Base-by-base conservation (phyloP, 106 monocot species). In the Platanthera zijinensis region DNA sequence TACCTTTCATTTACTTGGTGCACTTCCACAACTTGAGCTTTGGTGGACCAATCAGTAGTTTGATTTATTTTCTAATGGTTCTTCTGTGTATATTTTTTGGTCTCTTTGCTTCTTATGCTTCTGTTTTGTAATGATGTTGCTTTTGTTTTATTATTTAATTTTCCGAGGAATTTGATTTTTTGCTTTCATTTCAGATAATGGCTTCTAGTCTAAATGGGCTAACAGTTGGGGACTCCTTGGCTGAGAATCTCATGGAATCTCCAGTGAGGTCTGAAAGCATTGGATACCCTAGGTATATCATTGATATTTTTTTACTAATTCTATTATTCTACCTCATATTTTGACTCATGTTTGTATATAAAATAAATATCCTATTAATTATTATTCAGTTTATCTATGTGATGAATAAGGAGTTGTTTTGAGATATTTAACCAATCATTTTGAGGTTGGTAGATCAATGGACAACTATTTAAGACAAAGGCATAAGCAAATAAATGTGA, bases 191-290 rank as follows among this genome's bases (percentile, higher is more conserved):
- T 76, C 84, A 96, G 96, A 91, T 97, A 71, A 97, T 97, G 93
- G 97, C 97, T 12, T 89, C 87, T 69, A 97, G 97, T 83, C 73
- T 97, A 70, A 97, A 97, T 88, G 90, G 97, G 52, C 69, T 97
- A 53, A 91, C 84, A 47, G 93, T 97, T 51, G 97, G 89, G 30
- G 93, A 97, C 66, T 74, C 97, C 14, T 82, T 92, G 51, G 49
- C 83, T 59, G 94, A 97, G 53, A 87, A 82, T 77, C 74, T 89
- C 63, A 89, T 91, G 89, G 94, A 91, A 22, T 97, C 94, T 61
- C 97, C 97, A 7, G 81, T 82, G 25, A 91, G 93, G 77, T 92
- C 83, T 15, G 91, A 91, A 57, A 85, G 56, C 75, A 78, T 72
- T 22, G 82, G 77, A 76, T 86, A 76, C 52, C 66, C 77, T 10